Evolutionary conservation across 768 basidiomycete species (phyloP).

Genomic region (Trichaptum fuscoviolaceum): DNA sequence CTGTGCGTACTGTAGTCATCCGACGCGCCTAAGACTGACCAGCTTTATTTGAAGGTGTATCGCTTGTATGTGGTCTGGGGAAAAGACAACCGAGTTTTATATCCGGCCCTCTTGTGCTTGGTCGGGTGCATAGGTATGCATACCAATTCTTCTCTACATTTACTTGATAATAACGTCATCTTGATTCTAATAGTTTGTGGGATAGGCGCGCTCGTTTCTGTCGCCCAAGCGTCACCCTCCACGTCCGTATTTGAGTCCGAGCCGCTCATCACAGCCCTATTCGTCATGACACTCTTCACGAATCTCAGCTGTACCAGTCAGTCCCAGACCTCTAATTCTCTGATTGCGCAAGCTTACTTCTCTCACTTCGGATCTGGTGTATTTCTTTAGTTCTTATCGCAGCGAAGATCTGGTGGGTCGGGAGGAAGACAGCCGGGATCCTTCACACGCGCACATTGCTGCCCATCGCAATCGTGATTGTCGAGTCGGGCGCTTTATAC

Average conservation of each 20-base stretch:
- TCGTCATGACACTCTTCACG: conserved; percentile 31
- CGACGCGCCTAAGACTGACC: neutral
- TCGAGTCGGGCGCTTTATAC: conserved; percentile 35
- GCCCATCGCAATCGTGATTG: conserved; percentile 29
- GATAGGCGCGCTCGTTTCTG: conserved; percentile 28
- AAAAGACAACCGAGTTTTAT: conserved; percentile 18
- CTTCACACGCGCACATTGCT: conserved; percentile 22
- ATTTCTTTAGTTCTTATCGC: conserved; percentile 24
- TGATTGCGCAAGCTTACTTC: neutral
- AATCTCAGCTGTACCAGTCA: conserved; percentile 33
- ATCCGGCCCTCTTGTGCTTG: conserved; percentile 26
- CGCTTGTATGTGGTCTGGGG: conserved; percentile 31
- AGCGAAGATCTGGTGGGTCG: conserved; percentile 30
- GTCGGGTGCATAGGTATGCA: conserved; percentile 27
- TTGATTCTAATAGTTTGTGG: conserved; percentile 19
- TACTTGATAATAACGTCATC: conserved; percentile 3
- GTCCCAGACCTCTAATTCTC: conserved; percentile 7
- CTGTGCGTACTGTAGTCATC: conserved; percentile 20
- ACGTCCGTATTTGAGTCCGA: conserved; percentile 26
- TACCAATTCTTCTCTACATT: neutral
- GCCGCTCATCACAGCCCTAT: conserved; percentile 35
- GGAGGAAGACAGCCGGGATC: conserved; percentile 17
- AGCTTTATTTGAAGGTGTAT: conserved; percentile 19
- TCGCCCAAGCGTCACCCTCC: conserved; percentile 21
- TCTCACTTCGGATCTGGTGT: neutral